Evolutionary conservation across 169 alveolate genomes (phyloP), one percentile per base, ranked within the genome.

Genomic region (Plasmodium berghei): DNA sequence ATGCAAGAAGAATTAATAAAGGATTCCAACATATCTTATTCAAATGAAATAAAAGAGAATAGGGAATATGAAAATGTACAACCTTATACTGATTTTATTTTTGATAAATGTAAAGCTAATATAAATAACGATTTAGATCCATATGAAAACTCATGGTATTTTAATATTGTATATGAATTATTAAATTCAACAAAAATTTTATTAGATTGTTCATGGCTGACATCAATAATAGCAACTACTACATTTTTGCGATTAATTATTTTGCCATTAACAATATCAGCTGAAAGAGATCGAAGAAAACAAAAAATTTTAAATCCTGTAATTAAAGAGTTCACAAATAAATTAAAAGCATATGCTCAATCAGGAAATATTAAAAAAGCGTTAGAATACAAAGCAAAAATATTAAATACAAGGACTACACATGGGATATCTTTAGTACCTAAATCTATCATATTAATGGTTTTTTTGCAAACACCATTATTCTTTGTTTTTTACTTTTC

Each of bases 401-500:
- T 92, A 18, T 52, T 88, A 45, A 90, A 93, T 69, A 85, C 88
- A n/a, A 93, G 93, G 73, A 62, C 87, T 49, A 63, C 74, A 2
- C 77, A 91, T 56, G 93, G 86, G 69, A 74, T 71, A 66, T 85
- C 83, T 49, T 74, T 91, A 86, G 72, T 72, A 45, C 87, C 92
- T 62, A 93, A 89, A 71, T 85, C 89, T 16, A 89, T 93, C 56
- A 45, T 93, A 26, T 69, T 91, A 46, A 92, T 94, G 74, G 88
- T 93, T 40, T 75, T 62, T 52, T 67, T 88, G 12, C 96, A 93
- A 62, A 93, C 93, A 5, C 64, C 91, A 20, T 91, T 91, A 67
- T 93, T 93, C 59, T 92, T 88, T 58, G 67, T 92, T 77, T 94
- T 93, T 10, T 93, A 93, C 73, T 94, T 93, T 45, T 93, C 94